phyloP scores from a whole-genome alignment of 495 filamentous ascomycete species.

The Umbilicaria muhlenbergii region DNA sequence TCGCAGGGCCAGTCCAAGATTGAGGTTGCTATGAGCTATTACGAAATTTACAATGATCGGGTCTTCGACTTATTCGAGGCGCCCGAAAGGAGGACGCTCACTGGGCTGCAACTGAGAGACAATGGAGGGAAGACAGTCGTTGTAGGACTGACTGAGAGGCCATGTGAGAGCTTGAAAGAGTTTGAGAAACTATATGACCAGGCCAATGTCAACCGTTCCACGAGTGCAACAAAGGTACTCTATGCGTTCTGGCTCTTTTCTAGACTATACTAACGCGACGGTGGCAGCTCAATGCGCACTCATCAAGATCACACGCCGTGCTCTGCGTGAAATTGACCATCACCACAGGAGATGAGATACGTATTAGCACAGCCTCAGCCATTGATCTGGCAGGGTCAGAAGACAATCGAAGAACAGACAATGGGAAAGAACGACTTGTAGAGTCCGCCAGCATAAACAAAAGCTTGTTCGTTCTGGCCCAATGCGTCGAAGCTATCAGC shows the following conservation, averaged over 20 bases:
- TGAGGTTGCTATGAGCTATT: constrained; percentile 75
- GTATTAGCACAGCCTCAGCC: constrained; percentile 72
- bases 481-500: constrained; percentile 90
- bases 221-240: constrained; percentile 70
- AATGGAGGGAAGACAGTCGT: constrained; percentile 81
- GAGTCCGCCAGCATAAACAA: constrained; percentile 99
- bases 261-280: not conserved
- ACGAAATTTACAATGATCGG: constrained; percentile 96
- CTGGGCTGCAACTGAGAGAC: constrained; percentile 79
- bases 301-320: constrained; percentile 85
- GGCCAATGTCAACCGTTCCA: constrained; percentile 83
- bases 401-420: constrained; percentile 88
- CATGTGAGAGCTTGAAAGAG: constrained; percentile 75
- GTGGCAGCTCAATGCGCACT: constrained; percentile 70
- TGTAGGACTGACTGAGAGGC: constrained; percentile 74
- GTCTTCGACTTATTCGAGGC: constrained; percentile 88
- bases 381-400: constrained; percentile 96
- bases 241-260: not conserved
- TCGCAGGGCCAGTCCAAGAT: constrained; percentile 57
- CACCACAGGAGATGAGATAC: constrained; percentile 50
- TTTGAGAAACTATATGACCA: constrained; percentile 89
- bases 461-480: constrained; percentile 82
- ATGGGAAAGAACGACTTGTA: constrained; percentile 80
- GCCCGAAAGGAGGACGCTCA: constrained; percentile 72
- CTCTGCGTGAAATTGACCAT: constrained; percentile 78